phyloP scores from a whole-genome alignment of 331 rosid species.

The Saraca asoca region DNA sequence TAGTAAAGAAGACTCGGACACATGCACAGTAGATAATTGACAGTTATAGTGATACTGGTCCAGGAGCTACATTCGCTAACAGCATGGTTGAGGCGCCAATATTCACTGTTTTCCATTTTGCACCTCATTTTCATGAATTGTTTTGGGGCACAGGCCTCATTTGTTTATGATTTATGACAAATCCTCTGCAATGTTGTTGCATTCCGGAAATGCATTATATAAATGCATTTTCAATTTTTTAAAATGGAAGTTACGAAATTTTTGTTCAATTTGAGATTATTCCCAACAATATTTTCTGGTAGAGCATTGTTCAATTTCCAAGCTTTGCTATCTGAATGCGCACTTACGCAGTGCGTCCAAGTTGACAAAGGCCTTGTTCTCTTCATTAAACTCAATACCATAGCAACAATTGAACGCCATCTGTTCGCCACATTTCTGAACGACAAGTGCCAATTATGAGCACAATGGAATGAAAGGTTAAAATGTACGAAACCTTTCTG shows the following conservation, averaged over 20 bases:
- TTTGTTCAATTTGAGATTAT: background rate
- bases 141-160: background rate
- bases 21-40: slow-evolving; percentile 35
- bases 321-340: slow-evolving; percentile 68
- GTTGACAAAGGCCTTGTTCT: slow-evolving; percentile 61
- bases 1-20: slow-evolving; percentile 37
- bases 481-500: no score
- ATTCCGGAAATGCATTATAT: background rate
- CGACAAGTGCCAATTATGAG: no score
- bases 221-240: background rate
- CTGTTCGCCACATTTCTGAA: background rate
- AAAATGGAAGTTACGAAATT: background rate
- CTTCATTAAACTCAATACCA: slow-evolving; percentile 47
- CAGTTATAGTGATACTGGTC: slow-evolving; percentile 14
- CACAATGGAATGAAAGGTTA: no score
- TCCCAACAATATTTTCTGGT: slow-evolving; percentile 31
- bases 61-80: background rate
- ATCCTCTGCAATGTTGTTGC: background rate
- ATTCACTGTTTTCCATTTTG: background rate
- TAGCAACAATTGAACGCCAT: background rate
- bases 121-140: background rate
- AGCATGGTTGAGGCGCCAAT: background rate
- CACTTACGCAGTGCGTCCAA: slow-evolving; percentile 78
- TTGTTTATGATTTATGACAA: background rate
- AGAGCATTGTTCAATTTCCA: slow-evolving; percentile 31